Evolutionary conservation across 306 rosid species (phyloP).

Genomic region (Cucumis cinereus): DNA sequence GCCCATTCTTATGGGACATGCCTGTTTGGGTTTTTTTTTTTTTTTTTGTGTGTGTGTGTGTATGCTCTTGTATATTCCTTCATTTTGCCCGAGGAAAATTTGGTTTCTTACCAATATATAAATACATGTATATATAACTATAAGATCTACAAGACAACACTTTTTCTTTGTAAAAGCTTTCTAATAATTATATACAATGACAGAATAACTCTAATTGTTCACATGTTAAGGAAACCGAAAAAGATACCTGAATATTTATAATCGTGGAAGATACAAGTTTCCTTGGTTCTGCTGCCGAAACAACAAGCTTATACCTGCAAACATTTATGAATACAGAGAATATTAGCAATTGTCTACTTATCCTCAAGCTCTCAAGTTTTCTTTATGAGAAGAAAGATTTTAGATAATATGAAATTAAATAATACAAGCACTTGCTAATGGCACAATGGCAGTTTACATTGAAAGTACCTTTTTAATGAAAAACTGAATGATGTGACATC

Average conservation of each 20-base stretch:
- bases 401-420: neutral
- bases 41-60: no score
- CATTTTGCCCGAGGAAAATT: neutral
- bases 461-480: neutral
- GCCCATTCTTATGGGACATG: neutral
- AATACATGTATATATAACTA: neutral
- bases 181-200: neutral
- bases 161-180: neutral
- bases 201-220: neutral
- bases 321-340: slow-evolving; percentile 4
- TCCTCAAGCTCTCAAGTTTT: neutral
- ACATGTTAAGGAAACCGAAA: neutral
- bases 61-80: neutral
- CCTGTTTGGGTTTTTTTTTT: no score
- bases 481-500: neutral
- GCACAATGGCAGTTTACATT: neutral
- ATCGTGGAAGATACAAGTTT: slow-evolving; percentile 72
- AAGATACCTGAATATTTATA: slow-evolving; percentile 75
- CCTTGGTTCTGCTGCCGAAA: slow-evolving; percentile 83
- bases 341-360: neutral
- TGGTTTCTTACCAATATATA: no score
- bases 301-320: slow-evolving; percentile 87
- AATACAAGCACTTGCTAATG: neutral
- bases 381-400: neutral
- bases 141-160: neutral